Evolutionary conservation across 2,329 filamentous ascomycete genomes (phyloP).

Genomic region (Pyrenophora tritici-repentis): DNA sequence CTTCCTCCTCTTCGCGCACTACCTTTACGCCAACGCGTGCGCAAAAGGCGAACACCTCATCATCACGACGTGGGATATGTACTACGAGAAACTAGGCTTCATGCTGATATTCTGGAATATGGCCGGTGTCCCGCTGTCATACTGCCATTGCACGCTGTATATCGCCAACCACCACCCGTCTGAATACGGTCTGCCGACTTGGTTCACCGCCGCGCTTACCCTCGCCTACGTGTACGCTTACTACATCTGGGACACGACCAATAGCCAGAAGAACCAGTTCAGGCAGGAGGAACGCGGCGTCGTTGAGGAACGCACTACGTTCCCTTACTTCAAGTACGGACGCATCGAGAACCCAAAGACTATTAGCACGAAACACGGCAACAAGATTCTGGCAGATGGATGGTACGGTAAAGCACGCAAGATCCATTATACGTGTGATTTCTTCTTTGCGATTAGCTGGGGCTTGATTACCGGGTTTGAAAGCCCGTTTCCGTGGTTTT

Average conservation of each 20-base stretch:
- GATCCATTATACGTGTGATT: slow-evolving; percentile 80
- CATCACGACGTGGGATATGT: slow-evolving; percentile 92
- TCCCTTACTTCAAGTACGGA: slow-evolving; percentile 91
- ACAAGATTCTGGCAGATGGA: slow-evolving; percentile 79
- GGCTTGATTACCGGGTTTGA: slow-evolving; percentile 80
- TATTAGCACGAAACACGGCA: slow-evolving; percentile 73
- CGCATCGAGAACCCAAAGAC: slow-evolving; percentile 78
- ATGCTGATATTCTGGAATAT: slow-evolving; percentile 99
- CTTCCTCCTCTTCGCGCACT: slow-evolving; percentile 88
- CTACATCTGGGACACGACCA: slow-evolving; percentile 90
- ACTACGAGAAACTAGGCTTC: slow-evolving; percentile 95
- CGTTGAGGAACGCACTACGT: slow-evolving; percentile 70
- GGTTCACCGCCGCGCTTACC: slow-evolving; percentile 68
- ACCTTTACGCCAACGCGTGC: slow-evolving; percentile 89
- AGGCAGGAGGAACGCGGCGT: slow-evolving; percentile 78
- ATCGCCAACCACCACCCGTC: slow-evolving; percentile 81
- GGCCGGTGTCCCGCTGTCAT: slow-evolving; percentile 85
- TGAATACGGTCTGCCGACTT: slow-evolving; percentile 76
- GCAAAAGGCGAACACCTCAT: slow-evolving; percentile 92
- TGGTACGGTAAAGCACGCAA: slow-evolving; percentile 79
- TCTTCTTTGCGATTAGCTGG: slow-evolving; percentile 78
- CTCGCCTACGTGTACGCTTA: slow-evolving; percentile 79
- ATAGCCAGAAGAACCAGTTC: slow-evolving; percentile 94
- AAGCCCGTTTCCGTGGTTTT: slow-evolving; percentile 88
- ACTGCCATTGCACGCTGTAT: slow-evolving; percentile 93